Evolutionary conservation across 2,329 filamentous ascomycete species (phyloP), one percentile per base, ranked within the genome.

Genomic region (Cytospora paraplurivora): DNA sequence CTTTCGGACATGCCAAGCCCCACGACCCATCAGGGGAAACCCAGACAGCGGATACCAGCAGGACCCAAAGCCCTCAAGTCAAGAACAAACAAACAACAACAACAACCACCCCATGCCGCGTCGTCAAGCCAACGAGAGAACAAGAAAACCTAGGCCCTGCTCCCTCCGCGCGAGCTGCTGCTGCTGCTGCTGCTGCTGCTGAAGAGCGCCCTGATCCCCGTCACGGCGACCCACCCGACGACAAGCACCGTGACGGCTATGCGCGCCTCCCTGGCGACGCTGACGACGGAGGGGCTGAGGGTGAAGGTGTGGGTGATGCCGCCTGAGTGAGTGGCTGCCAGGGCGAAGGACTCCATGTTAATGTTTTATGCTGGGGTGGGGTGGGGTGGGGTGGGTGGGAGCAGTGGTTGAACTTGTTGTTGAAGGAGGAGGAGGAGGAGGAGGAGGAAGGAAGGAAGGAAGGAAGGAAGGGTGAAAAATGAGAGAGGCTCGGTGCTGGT

Each of bases 261-360:
- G 34, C 60, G 56, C 50, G 63, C 56, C 60, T 76, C 73, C 54
- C 72, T 72, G 44, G 71, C 68, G 8, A 68, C 68, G 7, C 67
- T 69, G 33, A 68, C 60, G 7, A 69, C 65, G 11, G 71, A 69
- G 7, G 72, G 65, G 59, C 73, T 70, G 41, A 76, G 62, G 50
- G 69, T 70, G 62, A 75, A 67, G 15, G 72, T 57, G 59, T 76
- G 74, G 47, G 72, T 72, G 61, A 76, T 75, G 15, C 71, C 70
- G 37, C 74, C 74, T n/a, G 71, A 71, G 56, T 76, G 74, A 57
- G 71, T 66, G 37, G 74, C 72, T 5, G 74, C 72, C 13, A 76
- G 64, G 34, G 72, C 68, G 62, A 76, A 76, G 4, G 73, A 73
- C 63, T 76, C 74, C 74, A 76, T 76, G 5, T 35, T 19, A 3